phyloP scores from a whole-genome alignment of 1,139 yeast species.

The Kurtzmaniella quercitrusa region DNA sequence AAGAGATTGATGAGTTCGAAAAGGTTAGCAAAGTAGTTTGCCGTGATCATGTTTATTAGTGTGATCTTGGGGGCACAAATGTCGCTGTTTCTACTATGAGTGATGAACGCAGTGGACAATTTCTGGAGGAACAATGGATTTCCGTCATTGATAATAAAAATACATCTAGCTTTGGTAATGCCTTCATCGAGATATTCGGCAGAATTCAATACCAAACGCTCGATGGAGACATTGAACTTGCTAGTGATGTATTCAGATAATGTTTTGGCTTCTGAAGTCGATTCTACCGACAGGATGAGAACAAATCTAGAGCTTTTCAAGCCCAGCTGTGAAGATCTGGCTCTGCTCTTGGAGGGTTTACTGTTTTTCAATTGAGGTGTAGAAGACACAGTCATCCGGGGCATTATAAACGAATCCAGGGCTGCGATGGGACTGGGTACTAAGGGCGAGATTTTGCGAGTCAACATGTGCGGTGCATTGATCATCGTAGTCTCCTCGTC shows the following conservation, averaged over 20 bases:
- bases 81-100: not conserved
- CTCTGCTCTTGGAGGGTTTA: not conserved
- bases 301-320: not conserved
- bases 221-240: not conserved
- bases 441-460: constrained; percentile 7
- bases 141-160: constrained; percentile 42
- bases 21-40: constrained; percentile 37
- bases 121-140: constrained; percentile 24
- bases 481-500: constrained; percentile 10
- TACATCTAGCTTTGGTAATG: constrained; percentile 21
- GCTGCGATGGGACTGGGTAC: not conserved
- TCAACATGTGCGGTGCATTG: not conserved
- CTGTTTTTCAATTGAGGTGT: constrained; percentile 6
- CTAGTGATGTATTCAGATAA: constrained; percentile 1
- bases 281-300: not conserved
- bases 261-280: constrained; percentile 1
- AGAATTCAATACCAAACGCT: not conserved
- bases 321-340: not conserved
- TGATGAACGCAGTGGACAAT: constrained; percentile 7
- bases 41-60: constrained; percentile 38
- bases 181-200: constrained; percentile 10
- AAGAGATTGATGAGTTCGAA: constrained; percentile 32
- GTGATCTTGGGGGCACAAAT: constrained; percentile 24
- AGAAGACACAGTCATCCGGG: constrained; percentile 25
- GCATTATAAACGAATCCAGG: constrained; percentile 33